A percentile compares a stretch with the other conserved stretches of the same genome.
phyloP scores from a whole-genome alignment of 768 basidiomycete genomes.

The Astraeus odoratus region DNA sequence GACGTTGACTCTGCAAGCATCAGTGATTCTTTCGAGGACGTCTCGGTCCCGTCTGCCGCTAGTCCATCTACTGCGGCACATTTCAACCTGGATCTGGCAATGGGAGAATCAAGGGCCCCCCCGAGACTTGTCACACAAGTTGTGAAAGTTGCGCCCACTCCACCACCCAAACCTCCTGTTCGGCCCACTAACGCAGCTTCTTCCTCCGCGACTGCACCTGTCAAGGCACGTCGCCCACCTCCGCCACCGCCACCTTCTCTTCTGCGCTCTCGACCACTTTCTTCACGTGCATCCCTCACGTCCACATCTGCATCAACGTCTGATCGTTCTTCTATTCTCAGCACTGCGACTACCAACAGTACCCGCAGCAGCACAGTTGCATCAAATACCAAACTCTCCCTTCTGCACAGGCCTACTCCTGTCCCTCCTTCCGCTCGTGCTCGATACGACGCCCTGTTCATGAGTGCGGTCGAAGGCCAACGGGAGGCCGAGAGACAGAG shows the following conservation, averaged over 20 bases:
- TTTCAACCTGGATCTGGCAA: conserved; percentile 47
- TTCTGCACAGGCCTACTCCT: conserved; percentile 51
- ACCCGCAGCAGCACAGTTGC: conserved; percentile 21
- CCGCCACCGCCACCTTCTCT: conserved; percentile 36
- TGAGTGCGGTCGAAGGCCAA: conserved; percentile 47
- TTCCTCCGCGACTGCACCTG: conserved; percentile 30
- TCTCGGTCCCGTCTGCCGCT: conserved; percentile 46
- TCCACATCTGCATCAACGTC: conserved; percentile 40
- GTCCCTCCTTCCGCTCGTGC: conserved; percentile 55
- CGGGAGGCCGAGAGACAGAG: conserved; percentile 31
- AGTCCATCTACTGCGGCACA: conserved; percentile 46
- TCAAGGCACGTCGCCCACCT: conserved; percentile 34
- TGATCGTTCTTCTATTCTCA: conserved; percentile 59
- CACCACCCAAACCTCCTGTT: conserved; percentile 23
- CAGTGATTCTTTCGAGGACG: conserved; percentile 68
- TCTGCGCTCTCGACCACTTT: conserved; percentile 24
- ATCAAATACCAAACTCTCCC: conserved; percentile 17
- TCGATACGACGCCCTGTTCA: conserved; percentile 66
- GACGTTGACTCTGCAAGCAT: conserved; percentile 51
- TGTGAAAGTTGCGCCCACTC: conserved; percentile 10
- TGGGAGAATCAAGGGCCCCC: conserved; percentile 27
- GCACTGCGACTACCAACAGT: conserved; percentile 33
- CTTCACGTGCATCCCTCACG: conserved; percentile 31
- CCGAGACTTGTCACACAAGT: conserved; percentile 31
- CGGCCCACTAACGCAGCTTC: conserved; percentile 31